These are phyloP conservation scores for Ceratobasidium sp. DNA, from an alignment of 1,284 basidiomycete genomes.

Conservation along the genomic window DNA sequence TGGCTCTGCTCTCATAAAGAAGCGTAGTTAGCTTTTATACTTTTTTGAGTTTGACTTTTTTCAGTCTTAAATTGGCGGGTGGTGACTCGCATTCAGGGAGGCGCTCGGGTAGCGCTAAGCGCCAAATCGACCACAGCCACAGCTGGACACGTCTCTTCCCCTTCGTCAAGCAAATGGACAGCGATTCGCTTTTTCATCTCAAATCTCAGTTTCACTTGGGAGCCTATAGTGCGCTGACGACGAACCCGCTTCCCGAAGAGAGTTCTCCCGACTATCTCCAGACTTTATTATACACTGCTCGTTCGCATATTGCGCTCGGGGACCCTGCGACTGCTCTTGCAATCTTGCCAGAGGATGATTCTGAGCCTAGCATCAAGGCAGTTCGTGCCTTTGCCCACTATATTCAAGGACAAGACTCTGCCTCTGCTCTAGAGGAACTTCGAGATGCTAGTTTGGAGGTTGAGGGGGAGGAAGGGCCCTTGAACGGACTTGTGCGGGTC, in stretches of 20 bases:
- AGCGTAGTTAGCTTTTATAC: neutral
- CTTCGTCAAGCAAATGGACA: constrained; percentile 45
- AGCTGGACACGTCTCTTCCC: neutral
- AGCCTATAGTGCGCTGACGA: constrained; percentile 73
- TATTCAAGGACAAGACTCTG: constrained; percentile 64
- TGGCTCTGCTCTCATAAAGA: neutral
- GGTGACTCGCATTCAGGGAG: neutral
- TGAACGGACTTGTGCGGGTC: constrained; percentile 79
- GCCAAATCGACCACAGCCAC: constrained; percentile 13
- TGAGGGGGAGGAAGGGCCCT: constrained; percentile 75
- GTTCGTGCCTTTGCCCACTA: constrained; percentile 79
- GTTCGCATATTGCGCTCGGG: constrained; percentile 83
- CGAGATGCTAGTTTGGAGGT: constrained; percentile 88
- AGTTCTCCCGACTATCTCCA: constrained; percentile 74
- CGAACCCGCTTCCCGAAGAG: constrained; percentile 69
- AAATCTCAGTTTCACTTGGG: constrained; percentile 89
- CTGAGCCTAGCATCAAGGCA: constrained; percentile 79
- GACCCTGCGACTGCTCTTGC: constrained; percentile 69
- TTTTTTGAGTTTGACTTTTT: neutral
- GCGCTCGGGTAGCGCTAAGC: neutral
- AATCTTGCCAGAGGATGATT: constrained; percentile 69
- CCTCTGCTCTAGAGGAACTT: constrained; percentile 80
- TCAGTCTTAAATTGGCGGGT: neutral
- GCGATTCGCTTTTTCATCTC: constrained; percentile 73
- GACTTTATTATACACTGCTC: constrained; percentile 83